A percentile compares a stretch with the other conserved stretches of the same genome.
These are phyloP conservation scores for Lepidium didymum DNA, from an alignment of 345 rosid genomes.

Conservation along the genomic window DNA sequence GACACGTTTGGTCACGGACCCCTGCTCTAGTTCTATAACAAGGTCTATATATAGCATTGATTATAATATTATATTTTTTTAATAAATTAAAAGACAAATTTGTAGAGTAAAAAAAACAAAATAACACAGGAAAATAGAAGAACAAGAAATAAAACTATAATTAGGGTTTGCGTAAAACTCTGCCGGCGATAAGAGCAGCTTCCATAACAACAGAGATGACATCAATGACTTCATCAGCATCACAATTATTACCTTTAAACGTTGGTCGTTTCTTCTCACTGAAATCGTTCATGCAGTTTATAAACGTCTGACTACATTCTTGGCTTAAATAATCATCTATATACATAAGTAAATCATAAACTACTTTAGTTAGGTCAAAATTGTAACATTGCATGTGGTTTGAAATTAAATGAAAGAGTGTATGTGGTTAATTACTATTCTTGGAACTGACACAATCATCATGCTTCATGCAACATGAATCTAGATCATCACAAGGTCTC, in stretches of 20 bases:
- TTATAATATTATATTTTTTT: too few relatives aligned
- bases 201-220: conserved; percentile 63
- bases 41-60: too few relatives aligned
- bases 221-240: conserved; percentile 47
- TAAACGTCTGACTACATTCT: conserved; percentile 73
- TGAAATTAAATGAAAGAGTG: background rate
- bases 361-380: background rate
- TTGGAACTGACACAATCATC: conserved; percentile 77
- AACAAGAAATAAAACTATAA: background rate
- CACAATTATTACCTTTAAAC: conserved; percentile 71
- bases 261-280: conserved; percentile 34
- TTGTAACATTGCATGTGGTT: background rate
- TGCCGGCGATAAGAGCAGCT: conserved; percentile 90
- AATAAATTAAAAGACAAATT: too few relatives aligned
- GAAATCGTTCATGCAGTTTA: conserved; percentile 63
- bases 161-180: conserved; percentile 66
- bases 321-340: conserved; percentile 85
- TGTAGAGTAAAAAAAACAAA: background rate
- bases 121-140: background rate
- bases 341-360: background rate
- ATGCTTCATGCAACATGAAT: conserved; percentile 92
- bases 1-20: too few relatives aligned
- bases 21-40: too few relatives aligned
- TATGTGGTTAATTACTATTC: conserved; percentile 41
- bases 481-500: conserved; percentile 89